Evolutionary conservation across 306 rosid species (phyloP).

Genomic region (Cucumis hystrix): DNA sequence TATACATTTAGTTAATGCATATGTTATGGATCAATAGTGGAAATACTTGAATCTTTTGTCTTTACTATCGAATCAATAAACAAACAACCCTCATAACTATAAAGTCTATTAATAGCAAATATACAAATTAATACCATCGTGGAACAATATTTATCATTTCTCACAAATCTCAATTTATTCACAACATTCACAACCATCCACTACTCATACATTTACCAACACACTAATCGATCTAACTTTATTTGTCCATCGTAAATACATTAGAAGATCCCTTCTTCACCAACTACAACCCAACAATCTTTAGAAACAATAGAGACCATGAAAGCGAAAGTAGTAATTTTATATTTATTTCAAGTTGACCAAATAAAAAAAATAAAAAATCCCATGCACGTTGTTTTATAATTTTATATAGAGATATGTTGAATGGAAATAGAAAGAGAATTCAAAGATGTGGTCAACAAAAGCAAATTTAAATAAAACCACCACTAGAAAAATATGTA

Average conservation of each 20-base stretch:
- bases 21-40: not conserved
- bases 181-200: not conserved
- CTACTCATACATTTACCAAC: not conserved
- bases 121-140: not conserved
- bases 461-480: not conserved
- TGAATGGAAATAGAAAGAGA: not conserved
- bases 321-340: not conserved
- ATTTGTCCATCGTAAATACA: not conserved
- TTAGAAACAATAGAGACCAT: not conserved
- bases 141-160: not conserved
- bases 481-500: not conserved
- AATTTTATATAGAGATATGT: not conserved
- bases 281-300: not conserved
- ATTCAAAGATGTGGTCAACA: not conserved
- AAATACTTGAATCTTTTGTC: not conserved
- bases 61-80: too few species aligned
- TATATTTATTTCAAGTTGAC: not conserved
- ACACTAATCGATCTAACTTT: not conserved
- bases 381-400: not conserved
- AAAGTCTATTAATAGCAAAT: not conserved
- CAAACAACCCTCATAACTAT: not conserved
- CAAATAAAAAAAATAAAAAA: not conserved
- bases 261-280: not conserved
- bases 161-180: not conserved
- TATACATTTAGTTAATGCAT: too few species aligned